These are phyloP conservation scores for Globisporangium polare DNA, from an alignment of 352 stramenopile species.

Conservation along the genomic window DNA sequence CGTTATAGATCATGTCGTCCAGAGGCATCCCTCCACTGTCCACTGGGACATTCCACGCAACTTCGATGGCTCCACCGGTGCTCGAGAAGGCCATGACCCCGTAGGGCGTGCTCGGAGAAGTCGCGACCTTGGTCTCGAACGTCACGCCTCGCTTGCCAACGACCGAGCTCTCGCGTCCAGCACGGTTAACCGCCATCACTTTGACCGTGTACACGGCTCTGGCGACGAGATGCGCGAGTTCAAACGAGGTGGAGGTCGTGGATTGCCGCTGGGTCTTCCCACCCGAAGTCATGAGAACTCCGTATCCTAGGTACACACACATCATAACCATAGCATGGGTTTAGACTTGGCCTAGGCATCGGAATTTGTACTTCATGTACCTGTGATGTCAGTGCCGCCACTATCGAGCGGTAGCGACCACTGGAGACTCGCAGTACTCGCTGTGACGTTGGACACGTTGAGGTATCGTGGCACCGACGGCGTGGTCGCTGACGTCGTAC, in stretches of 20 bases:
- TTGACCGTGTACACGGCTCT: slow-evolving; percentile 50
- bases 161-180: slow-evolving; percentile 21
- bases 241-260: slow-evolving; percentile 13
- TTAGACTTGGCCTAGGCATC: neutral
- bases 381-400: slow-evolving; percentile 36
- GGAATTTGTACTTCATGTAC: slow-evolving; percentile 12
- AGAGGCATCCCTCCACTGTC: slow-evolving; percentile 32
- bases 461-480: slow-evolving; percentile 32
- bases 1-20: slow-evolving; percentile 43
- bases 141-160: slow-evolving; percentile 18
- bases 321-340: neutral
- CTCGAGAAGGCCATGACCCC: slow-evolving; percentile 22
- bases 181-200: slow-evolving; percentile 34
- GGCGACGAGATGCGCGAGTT: slow-evolving; percentile 28
- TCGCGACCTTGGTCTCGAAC: slow-evolving; percentile 33
- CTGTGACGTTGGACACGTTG: slow-evolving; percentile 25
- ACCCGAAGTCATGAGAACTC: slow-evolving; percentile 16
- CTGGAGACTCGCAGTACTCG: slow-evolving; percentile 27
- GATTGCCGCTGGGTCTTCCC: slow-evolving; percentile 16
- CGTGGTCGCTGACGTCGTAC: slow-evolving; percentile 22
- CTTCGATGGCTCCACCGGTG: slow-evolving; percentile 47
- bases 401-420: slow-evolving; percentile 44
- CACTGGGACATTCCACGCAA: slow-evolving; percentile 40
- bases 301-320: slow-evolving; percentile 18
- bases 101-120: slow-evolving; percentile 30